A percentile compares a stretch with the other conserved stretches of the same genome.
Conservation (phyloP, 768 basidiomycete species). For the Mycena latifolia region DNA sequence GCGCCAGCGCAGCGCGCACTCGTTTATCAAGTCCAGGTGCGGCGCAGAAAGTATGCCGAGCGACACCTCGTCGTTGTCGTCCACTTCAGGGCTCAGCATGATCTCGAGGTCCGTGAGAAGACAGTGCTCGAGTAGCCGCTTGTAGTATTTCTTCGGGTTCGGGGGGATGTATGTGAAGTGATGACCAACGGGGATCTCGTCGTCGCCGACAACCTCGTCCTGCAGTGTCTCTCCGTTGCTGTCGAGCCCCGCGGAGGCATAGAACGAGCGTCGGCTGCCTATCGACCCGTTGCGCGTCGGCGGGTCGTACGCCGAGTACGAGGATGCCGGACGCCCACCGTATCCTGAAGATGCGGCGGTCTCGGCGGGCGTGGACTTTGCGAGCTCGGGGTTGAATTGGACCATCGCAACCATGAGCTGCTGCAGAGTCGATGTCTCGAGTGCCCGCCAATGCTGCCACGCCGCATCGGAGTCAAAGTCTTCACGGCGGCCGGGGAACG, state of each 20-base stretch:
- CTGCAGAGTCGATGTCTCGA: slow-evolving; percentile 87
- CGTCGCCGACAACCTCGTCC: slow-evolving; percentile 67
- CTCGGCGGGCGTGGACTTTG: slow-evolving; percentile 80
- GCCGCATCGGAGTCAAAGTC: slow-evolving; percentile 89
- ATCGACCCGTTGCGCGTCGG: slow-evolving; percentile 69
- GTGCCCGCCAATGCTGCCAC: slow-evolving; percentile 85
- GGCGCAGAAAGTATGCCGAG: slow-evolving; percentile 86
- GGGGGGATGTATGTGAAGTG: slow-evolving; percentile 93
- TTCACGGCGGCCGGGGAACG: slow-evolving; percentile 88
- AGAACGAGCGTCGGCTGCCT: slow-evolving; percentile 76
- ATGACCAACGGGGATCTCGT: slow-evolving; percentile 78
- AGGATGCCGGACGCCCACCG: slow-evolving; percentile 66
- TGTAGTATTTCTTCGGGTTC: slow-evolving; percentile 88
- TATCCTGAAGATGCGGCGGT: slow-evolving; percentile 57
- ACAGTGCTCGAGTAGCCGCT: slow-evolving; percentile 85
- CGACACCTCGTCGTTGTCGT: slow-evolving; percentile 95
- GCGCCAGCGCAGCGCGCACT: slow-evolving; percentile 92
- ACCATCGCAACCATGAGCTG: slow-evolving; percentile 92
- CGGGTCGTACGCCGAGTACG: slow-evolving; percentile 60
- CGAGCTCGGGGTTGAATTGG: slow-evolving; percentile 87
- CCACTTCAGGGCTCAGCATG: slow-evolving; percentile 92
- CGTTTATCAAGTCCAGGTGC: slow-evolving; percentile 87
- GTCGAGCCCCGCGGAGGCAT: slow-evolving; percentile 46
- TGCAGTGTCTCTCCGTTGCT: slow-evolving; percentile 49
- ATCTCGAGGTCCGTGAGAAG: slow-evolving; percentile 88